Conservation (phyloP, 345 rosid genomes). For the Arabis hirsuta region DNA sequence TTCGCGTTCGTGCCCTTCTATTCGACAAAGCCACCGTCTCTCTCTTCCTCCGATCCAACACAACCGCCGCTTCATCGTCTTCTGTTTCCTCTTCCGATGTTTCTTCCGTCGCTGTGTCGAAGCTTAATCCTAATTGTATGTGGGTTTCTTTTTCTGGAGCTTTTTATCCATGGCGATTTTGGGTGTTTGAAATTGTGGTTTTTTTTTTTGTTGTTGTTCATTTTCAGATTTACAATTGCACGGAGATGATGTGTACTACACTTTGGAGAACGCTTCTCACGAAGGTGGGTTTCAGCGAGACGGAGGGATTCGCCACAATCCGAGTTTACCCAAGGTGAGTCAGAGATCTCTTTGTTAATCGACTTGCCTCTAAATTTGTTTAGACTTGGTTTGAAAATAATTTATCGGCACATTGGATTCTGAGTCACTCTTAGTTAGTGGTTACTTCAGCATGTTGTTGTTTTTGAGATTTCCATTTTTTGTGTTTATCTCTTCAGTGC, state of each 20-base stretch:
- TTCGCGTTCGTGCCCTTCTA: slow-evolving; percentile 86
- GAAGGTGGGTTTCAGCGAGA: slow-evolving; percentile 64
- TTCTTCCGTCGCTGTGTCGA: slow-evolving; percentile 57
- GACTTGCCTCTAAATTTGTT: neutral
- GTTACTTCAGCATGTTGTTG: neutral
- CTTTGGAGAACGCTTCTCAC: slow-evolving; percentile 55
- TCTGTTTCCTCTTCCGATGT: slow-evolving; percentile 43
- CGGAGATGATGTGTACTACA: slow-evolving; percentile 83
- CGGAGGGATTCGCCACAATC: slow-evolving; percentile 45
- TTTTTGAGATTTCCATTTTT: too few relatives aligned
- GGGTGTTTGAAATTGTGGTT: neutral
- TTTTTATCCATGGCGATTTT: neutral
- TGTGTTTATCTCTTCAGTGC: too few relatives aligned
- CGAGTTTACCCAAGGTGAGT: slow-evolving; percentile 56
- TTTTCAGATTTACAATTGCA: slow-evolving; percentile 78
- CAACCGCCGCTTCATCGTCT: slow-evolving; percentile 17
- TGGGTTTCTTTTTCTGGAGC: slow-evolving; percentile 6
- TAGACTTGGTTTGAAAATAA: too few relatives aligned
- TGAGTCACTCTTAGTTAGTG: neutral
- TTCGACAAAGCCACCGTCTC: slow-evolving; percentile 80
- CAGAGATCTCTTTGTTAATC: neutral
- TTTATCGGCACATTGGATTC: neutral
- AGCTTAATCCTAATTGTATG: slow-evolving; percentile 76
- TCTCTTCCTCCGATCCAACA: slow-evolving; percentile 62
- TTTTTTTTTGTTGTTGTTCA: neutral